Evolutionary conservation across 768 basidiomycete species (phyloP), one percentile per base, ranked within the genome.

Genomic region (Phlegmacium glaucopus): DNA sequence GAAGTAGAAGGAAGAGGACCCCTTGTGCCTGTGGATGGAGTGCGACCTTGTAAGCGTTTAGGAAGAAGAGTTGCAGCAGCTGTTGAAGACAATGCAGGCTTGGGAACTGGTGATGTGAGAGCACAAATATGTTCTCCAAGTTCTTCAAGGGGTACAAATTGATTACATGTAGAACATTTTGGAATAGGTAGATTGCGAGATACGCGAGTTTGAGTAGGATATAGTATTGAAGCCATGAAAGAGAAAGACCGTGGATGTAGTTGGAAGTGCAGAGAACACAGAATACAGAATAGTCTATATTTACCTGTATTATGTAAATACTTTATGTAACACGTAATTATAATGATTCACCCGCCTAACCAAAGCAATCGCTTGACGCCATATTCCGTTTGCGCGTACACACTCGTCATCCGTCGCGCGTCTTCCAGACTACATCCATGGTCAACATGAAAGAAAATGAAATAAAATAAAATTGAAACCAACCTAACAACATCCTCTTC

Each of bases 381-480:
- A 63, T 95, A 92, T 61, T 96, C 94, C 82, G 94, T 87, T 69
- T 93, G 92, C 11, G 92, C 81, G 63, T 90, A 88, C 54, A 94
- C 73, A 51, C 83, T 89, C 3, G 91, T 96, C 72, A 85, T 83
- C 45, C 80, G 76, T 62, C 87, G 83, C 2, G 94, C 94, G 55
- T 96, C 91, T 6, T 77, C 76, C 55, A 94, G 62, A 57, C 91
- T 94, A 54, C 6, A 47, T 2, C 32, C 10, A 39, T 17, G 44
- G n/a, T n/a, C n/a, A n/a, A 48, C 13, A 47, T 30, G 47, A 39
- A 45, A 32, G n/a, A 18, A 51, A 38, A 17, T 30, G 16, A 7
- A 25, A 29, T 17, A 25, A 32, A 39, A 43, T 39, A 28, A 50
- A 50, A 40, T 45, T 32, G 47, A 50, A 50, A 63, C 79, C 58